Evolutionary conservation across 2,329 filamentous ascomycete genomes (phyloP).

Genomic region (Alternaria sp.): DNA sequence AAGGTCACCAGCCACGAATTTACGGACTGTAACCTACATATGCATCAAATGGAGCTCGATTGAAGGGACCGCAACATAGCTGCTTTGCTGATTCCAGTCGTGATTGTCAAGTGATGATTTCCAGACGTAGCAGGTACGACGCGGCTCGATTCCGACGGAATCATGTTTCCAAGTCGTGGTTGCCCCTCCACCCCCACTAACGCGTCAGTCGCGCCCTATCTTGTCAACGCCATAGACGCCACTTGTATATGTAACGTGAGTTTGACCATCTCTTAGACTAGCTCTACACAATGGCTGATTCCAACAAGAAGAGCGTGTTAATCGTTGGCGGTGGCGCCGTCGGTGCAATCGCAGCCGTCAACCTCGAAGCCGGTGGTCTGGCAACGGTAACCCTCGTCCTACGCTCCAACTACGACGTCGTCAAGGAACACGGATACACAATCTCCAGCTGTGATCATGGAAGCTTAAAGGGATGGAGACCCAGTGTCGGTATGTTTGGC

Average conservation of each 20-base stretch:
- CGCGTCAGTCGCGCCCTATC: slow-evolving; percentile 23
- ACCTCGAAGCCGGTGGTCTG: slow-evolving; percentile 60
- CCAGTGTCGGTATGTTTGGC: slow-evolving; percentile 51
- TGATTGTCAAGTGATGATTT: slow-evolving; percentile 5
- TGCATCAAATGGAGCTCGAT: slow-evolving; percentile 53
- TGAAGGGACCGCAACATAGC: slow-evolving; percentile 40
- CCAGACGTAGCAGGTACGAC: slow-evolving; percentile 9
- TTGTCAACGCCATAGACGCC: slow-evolving; percentile 9
- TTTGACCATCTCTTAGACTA: background rate
- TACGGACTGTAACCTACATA: slow-evolving; percentile 52
- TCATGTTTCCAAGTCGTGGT: slow-evolving; percentile 14
- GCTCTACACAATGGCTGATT: slow-evolving; percentile 34
- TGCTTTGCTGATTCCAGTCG: background rate
- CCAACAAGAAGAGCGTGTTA: slow-evolving; percentile 53
- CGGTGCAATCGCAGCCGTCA: slow-evolving; percentile 65
- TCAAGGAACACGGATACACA: slow-evolving; percentile 59
- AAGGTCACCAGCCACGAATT: slow-evolving; percentile 47
- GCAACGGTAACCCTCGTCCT: slow-evolving; percentile 65
- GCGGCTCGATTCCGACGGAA: slow-evolving; percentile 6
- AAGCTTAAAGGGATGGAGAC: slow-evolving; percentile 59
- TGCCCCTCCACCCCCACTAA: slow-evolving; percentile 41
- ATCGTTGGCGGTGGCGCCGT: slow-evolving; percentile 66
- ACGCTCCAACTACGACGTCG: slow-evolving; percentile 64
- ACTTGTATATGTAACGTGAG: slow-evolving; percentile 13
- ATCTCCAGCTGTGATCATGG: slow-evolving; percentile 68